Base-by-base conservation (phyloP, 2,329 filamentous ascomycete species). In the Diaporthe sp. region DNA sequence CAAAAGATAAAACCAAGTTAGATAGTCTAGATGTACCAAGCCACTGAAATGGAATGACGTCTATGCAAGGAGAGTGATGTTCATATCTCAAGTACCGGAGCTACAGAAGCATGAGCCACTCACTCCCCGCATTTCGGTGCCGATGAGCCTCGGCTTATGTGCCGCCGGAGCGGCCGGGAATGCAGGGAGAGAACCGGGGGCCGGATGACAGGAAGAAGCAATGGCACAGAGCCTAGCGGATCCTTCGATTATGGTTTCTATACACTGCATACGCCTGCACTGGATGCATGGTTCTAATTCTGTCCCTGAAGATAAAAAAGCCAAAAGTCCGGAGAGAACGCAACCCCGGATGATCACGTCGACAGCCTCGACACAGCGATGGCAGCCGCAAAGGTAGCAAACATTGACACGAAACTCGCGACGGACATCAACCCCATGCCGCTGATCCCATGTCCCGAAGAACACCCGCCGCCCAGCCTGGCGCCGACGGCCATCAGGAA, bases 381-480 rank as follows among this genome's bases (percentile, higher is more conserved):
- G 8, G 73, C 75, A 37, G 75, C 69, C 13, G 68, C 87, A 84
- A 94, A 93, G 78, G 91, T 88, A 7, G 87, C 84, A 3, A 82
- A 87, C 34, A 93, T 90, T 0, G 90, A 92, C 17, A 94, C 81
- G 73, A 93, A 86, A 79, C 92, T 94, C 13, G 91, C 89, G 5
- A 89, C 83, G 0, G 89, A 91, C 69, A 94, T 84, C 76, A 92
- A 84, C n/a, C 90, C 89, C 79, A 94, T 87, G 0, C 92, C 92
- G 75, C 90, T 93, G 77, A 94, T 91, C 0, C 92, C 92, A 80
- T 94, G 92, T 0, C 92, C 92, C 7, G 90, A 92, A 0, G 92
- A 93, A 77, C 92, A 94, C 0, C 92, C 92, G 2, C 91, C 92
- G 0, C 90, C 92, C 73, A 93, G 80, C 67, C 92, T 87, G 1